Evolutionary conservation across 148 eudicot genomes (phyloP), one percentile per base, ranked within the genome.

Genomic region (Beta vulgaris): DNA sequence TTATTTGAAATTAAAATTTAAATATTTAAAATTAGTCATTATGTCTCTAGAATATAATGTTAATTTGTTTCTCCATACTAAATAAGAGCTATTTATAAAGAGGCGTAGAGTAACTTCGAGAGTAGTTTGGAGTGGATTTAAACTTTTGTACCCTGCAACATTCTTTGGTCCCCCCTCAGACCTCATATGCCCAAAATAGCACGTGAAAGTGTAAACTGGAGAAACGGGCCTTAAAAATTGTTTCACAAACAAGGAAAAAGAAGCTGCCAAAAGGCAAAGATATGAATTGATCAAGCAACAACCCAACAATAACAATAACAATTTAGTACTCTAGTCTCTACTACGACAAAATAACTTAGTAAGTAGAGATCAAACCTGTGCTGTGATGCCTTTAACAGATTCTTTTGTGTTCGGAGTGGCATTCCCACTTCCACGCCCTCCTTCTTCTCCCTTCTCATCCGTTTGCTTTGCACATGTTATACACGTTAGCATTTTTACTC

Each of bases 401-500:
- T 91, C 97, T 83, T 89, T 91, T 73, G 91, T 86, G 68, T 86
- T 84, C 61, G 96, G 93, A 73, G 97, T 86, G 68, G 87, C 91
- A 82, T 87, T 49, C 59, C 91, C 62, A 49, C 91, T 37, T 55
- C 91, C 55, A 32, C 89, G 67, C 64, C 83, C 77, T 83, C 90
- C 79, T 81, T 88, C 84, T 7, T 77, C 83, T 44, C 63, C 84
- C 43, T 18, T 79, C 77, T 85, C 85, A 74, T 82, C 87, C 26
- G 87, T 76, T 79, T 93, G 96, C 79, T 94, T 94, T 13, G 98
- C 90, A 73, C 98, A 94, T 65, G 96, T 91, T 62, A 94, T 88
- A 83, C 98, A 94, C 82, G 98, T 91, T 85, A 94, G 74, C 98
- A 94, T 94, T 61, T 70, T 61, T 39, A n/a, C 73, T 53, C 69